Evolutionary conservation across 768 basidiomycete species (phyloP).

Genomic region (Panaeolus cyanescens): DNA sequence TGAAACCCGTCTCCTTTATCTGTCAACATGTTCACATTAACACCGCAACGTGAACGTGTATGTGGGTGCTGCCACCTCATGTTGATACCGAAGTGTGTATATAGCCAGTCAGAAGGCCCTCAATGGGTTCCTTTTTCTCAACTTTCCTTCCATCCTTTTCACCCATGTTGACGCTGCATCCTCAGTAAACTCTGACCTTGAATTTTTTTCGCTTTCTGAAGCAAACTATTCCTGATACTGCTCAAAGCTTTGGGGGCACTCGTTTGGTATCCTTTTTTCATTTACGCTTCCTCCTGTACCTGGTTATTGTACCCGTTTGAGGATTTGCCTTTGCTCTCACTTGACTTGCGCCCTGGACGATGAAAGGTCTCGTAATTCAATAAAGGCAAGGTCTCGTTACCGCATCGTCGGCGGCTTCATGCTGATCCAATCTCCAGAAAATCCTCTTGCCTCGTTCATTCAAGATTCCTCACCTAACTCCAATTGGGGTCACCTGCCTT

Average conservation of each 20-base stretch:
- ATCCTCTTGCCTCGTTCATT: conserved; percentile 1
- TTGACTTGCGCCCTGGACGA: neutral
- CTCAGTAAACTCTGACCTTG: neutral
- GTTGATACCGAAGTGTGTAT: conserved; percentile 1
- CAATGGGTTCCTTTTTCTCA: neutral
- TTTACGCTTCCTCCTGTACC: neutral
- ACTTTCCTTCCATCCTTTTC: neutral
- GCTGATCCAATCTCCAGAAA: neutral
- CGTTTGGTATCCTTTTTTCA: neutral
- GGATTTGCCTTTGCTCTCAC: neutral
- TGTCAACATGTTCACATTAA: neutral
- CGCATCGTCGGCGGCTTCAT: neutral
- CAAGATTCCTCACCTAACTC: conserved; percentile 1
- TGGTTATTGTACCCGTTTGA: neutral
- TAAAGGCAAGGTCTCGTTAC: neutral
- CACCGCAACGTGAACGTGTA: neutral
- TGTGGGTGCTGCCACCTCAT: conserved; percentile 2
- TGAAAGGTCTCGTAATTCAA: conserved; percentile 1
- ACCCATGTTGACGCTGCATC: neutral
- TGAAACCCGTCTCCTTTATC: neutral
- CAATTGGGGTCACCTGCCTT: neutral
- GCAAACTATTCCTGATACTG: neutral
- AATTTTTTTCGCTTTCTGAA: neutral
- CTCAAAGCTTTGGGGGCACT: neutral
- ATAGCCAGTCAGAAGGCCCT: neutral